Base-by-base conservation (phyloP, 169 alveolate species). In the Cryptosporidium ryanae region DNA sequence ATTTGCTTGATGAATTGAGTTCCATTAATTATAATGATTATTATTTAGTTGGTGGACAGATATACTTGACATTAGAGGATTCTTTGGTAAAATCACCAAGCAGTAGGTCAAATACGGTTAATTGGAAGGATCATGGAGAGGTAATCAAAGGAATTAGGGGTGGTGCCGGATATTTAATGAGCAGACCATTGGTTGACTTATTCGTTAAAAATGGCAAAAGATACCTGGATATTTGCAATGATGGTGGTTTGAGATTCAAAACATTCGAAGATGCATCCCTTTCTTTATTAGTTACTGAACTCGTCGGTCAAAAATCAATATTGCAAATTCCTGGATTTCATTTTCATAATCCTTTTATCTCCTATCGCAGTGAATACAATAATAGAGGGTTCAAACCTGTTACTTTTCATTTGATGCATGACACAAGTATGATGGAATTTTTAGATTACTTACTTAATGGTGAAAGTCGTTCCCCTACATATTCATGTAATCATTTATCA, bases 131-230 rank as follows among this genome's bases (percentile, higher is more conserved):
- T 55, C 87, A 61, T 76, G 87, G 64, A 12, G 87, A 76, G 12
- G 87, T 76, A 17, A 76, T 76, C 17, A 76, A 76, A 27, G 87
- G 87, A 13, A 76, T 76, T 34, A 32, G 87, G 59, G 87, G 87
- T 29, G 87, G 87, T 13, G 87, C 87, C 10, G 87, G 87, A 1
- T 76, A 76, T 76, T 61, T 76, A 25, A 76, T 76, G 87, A 76
- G 76, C 18, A 57, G 27, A 7, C 43, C 70, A n/a, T 46, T 76
- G 31, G 87, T 70, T 17, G 59, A 76, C 21, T 25, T 76, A 76
- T 76, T 76, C 38, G 63, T 76, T 34, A 38, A 76, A 23, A 76
- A 76, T 76, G 87, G 87, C n/a, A 17, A 76, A 21, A 76, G 87
- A 21, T 76, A 76, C 54, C 27, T 76, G 59, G 87, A 76, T 43